Percentiles rank a stretch among this genome's conserved stretches.
phyloP scores from a whole-genome alignment of 2,329 filamentous ascomycete species.

The Pseudogymnoascus sp. region DNA sequence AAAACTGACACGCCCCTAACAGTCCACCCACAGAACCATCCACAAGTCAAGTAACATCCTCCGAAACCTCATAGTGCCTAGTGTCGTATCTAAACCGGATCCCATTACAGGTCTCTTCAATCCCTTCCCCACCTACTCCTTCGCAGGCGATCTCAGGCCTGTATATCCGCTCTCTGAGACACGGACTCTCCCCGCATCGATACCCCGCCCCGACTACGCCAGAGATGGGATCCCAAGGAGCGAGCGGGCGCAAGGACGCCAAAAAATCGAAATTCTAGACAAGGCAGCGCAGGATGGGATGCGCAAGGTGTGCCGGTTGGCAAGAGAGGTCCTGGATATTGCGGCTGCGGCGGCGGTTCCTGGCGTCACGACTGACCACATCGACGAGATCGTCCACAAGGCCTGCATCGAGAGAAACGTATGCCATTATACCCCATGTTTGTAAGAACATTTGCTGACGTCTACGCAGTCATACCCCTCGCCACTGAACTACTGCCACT shows the following conservation, averaged over 20 bases:
- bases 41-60: slow-evolving; percentile 75
- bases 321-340: slow-evolving; percentile 86
- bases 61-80: slow-evolving; percentile 66
- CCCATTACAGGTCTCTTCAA: slow-evolving; percentile 86
- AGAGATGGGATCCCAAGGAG: slow-evolving; percentile 67
- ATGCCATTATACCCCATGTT: slow-evolving; percentile 31
- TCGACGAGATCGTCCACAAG: slow-evolving; percentile 91
- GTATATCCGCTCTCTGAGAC: slow-evolving; percentile 74
- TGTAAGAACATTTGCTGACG: slow-evolving; percentile 15
- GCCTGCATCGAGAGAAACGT: slow-evolving; percentile 90
- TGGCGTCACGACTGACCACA: slow-evolving; percentile 92
- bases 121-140: slow-evolving; percentile 82
- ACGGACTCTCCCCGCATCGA: slow-evolving; percentile 68
- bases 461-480: slow-evolving; percentile 75
- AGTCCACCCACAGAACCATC: slow-evolving; percentile 74
- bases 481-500: slow-evolving; percentile 88
- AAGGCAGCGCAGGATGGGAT: slow-evolving; percentile 73
- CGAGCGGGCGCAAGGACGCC: slow-evolving; percentile 54
- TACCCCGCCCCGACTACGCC: slow-evolving; percentile 81
- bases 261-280: slow-evolving; percentile 76
- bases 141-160: slow-evolving; percentile 72
- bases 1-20: slow-evolving; percentile 15
- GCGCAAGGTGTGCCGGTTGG: slow-evolving; percentile 82
- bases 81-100: slow-evolving; percentile 83
- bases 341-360: slow-evolving; percentile 75